Conservation (phyloP, 805 yeast genomes). For the Candida piceae region DNA sequence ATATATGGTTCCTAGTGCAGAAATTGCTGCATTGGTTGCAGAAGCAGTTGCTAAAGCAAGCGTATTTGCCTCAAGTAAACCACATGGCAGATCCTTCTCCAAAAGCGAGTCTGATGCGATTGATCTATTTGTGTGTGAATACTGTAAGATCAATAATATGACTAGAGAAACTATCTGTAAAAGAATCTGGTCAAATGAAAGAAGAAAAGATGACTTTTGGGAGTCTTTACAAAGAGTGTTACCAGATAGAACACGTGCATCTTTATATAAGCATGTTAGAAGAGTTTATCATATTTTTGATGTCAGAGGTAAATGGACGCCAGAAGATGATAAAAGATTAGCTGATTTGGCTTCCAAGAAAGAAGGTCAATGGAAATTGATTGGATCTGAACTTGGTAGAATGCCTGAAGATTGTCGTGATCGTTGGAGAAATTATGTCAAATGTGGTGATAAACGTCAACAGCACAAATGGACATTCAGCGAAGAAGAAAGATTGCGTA, state of each 20-base stretch:
- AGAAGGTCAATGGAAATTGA: constrained; percentile 84
- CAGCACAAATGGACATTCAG: constrained; percentile 79
- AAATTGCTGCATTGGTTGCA: constrained; percentile 36
- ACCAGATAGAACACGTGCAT: constrained; percentile 83
- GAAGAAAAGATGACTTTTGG: constrained; percentile 90
- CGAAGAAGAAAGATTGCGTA: constrained; percentile 63
- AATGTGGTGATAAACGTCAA: constrained; percentile 77
- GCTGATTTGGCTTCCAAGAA: constrained; percentile 57
- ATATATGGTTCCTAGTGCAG: constrained; percentile 17
- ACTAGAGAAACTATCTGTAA: constrained; percentile 68
- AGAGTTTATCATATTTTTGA: constrained; percentile 84
- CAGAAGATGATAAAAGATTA: constrained; percentile 69
- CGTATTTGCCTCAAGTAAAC: constrained; percentile 21
- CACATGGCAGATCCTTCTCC: constrained; percentile 40
- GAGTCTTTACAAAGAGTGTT: constrained; percentile 70
- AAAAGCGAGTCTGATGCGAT: constrained; percentile 65
- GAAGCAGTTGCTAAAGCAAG: constrained; percentile 42
- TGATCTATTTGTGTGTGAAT: constrained; percentile 67
- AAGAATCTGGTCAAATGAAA: constrained; percentile 81
- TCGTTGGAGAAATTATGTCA: constrained; percentile 92
- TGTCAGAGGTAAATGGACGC: constrained; percentile 86
- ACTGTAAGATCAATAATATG: constrained; percentile 57
- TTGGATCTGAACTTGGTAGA: constrained; percentile 74
- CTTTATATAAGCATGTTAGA: constrained; percentile 88
- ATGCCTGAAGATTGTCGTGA: constrained; percentile 99